These are phyloP conservation scores for Cydonia oblonga DNA, from an alignment of 331 rosid genomes.

Conservation along the genomic window DNA sequence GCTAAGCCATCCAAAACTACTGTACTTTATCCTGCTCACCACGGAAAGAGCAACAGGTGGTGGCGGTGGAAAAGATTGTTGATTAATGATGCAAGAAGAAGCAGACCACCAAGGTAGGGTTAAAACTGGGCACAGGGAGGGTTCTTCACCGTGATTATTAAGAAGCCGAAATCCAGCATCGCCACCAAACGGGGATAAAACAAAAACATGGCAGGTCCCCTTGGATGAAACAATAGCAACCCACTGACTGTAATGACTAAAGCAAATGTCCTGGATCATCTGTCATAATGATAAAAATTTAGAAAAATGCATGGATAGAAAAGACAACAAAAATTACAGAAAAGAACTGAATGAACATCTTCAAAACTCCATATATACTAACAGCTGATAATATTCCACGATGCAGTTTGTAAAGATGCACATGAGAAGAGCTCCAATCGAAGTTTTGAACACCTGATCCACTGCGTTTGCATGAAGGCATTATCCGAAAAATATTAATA, in stretches of 20 bases:
- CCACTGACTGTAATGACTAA: slow-evolving; percentile 86
- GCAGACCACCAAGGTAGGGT: slow-evolving; percentile 88
- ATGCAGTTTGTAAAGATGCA: slow-evolving; percentile 79
- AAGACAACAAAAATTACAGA: slow-evolving; percentile 1
- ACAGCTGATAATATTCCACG: slow-evolving; percentile 95
- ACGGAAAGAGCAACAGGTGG: slow-evolving; percentile 62
- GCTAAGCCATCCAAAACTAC: slow-evolving; percentile 93
- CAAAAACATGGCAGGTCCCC: slow-evolving; percentile 84
- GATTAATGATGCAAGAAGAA: slow-evolving; percentile 34
- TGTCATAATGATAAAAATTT: slow-evolving; percentile 22
- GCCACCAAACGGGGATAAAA: slow-evolving; percentile 84
- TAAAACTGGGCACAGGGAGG: slow-evolving; percentile 50
- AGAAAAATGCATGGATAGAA: slow-evolving; percentile 2
- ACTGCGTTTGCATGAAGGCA: slow-evolving; percentile 50
- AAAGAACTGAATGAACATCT: background rate
- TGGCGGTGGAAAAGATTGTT: slow-evolving; percentile 66
- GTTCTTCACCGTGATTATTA: slow-evolving; percentile 54
- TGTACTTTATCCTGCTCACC: slow-evolving; percentile 83
- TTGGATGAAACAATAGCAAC: slow-evolving; percentile 83
- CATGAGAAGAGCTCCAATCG: slow-evolving; percentile 65
- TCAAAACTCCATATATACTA: slow-evolving; percentile 30
- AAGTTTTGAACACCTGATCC: slow-evolving; percentile 44
- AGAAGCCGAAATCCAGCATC: slow-evolving; percentile 62
- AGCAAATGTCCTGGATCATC: slow-evolving; percentile 92
- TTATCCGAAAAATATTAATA: slow-evolving; percentile 76